Evolutionary conservation across 768 basidiomycete genomes (phyloP).

Genomic region (Termitomyces sp.): DNA sequence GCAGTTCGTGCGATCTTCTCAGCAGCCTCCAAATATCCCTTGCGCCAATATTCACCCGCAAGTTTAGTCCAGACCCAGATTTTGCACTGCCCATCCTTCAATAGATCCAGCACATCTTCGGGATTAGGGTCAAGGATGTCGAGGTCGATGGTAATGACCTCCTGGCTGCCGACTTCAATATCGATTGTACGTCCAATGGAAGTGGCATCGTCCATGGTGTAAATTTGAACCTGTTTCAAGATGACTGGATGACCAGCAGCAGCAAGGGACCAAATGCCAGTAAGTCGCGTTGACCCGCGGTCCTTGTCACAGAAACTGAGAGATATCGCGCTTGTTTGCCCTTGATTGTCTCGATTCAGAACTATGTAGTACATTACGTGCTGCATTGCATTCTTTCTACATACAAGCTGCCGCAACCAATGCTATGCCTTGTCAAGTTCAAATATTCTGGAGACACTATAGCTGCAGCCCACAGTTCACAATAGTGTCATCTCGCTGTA

Average conservation of each 20-base stretch:
- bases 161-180: constrained; percentile 77
- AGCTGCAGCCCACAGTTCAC: neutral
- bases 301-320: neutral
- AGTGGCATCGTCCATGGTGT: constrained; percentile 29
- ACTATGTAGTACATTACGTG: too few relatives aligned
- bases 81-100: constrained; percentile 67
- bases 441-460: neutral
- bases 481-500: neutral
- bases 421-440: neutral
- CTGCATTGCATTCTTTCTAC: too few relatives aligned
- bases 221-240: too few relatives aligned
- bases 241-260: neutral
- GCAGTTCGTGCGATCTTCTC: constrained; percentile 70
- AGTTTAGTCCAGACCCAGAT: constrained; percentile 78
- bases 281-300: constrained; percentile 1
- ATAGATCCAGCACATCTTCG: constrained; percentile 66
- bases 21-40: constrained; percentile 68
- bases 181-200: constrained; percentile 52
- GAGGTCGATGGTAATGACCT: constrained; percentile 86
- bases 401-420: too few relatives aligned
- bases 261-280: neutral
- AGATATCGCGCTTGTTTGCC: constrained; percentile 10
- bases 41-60: constrained; percentile 85
- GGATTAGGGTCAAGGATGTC: constrained; percentile 79
- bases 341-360: too few relatives aligned